These are phyloP conservation scores for Blastocystis sp. DNA, from an alignment of 352 stramenopile species.

Conservation along the genomic window DNA sequence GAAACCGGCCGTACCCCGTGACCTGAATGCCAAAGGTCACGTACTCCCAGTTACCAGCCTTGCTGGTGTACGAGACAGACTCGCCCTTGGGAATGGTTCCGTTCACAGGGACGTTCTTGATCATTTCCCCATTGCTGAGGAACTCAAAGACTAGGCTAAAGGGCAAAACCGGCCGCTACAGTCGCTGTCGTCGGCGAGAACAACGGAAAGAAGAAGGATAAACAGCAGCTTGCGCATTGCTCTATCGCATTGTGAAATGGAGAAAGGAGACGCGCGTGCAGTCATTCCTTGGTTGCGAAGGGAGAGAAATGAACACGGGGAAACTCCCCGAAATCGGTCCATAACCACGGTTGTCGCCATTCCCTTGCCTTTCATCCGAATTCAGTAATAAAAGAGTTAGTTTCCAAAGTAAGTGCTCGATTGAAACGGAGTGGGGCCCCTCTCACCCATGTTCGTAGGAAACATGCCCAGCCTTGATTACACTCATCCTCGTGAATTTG, in stretches of 20 bases:
- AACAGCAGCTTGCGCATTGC: background rate
- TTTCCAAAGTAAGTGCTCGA: slow-evolving; percentile 7
- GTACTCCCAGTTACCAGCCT: slow-evolving; percentile 4
- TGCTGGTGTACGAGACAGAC: background rate
- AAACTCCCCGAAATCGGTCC: background rate
- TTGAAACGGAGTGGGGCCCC: background rate
- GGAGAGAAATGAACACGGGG: background rate
- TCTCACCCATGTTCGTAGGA: background rate
- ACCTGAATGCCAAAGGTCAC: slow-evolving; percentile 29
- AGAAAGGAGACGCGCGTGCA: background rate
- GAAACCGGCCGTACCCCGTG: background rate
- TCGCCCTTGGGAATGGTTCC: background rate
- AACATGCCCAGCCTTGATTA: slow-evolving; percentile 71
- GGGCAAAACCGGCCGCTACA: background rate
- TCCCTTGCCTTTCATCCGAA: background rate
- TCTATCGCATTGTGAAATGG: slow-evolving; percentile 1
- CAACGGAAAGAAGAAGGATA: background rate
- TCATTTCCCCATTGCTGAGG: background rate
- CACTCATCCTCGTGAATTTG: slow-evolving; percentile 73
- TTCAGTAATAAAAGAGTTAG: slow-evolving; percentile 31
- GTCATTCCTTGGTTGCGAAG: background rate
- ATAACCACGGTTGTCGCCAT: background rate
- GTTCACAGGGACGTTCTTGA: slow-evolving; percentile 48
- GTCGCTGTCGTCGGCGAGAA: background rate
- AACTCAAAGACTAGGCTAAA: background rate